Conservation (phyloP, 306 rosid genomes). For the Rosa chinensis region DNA sequence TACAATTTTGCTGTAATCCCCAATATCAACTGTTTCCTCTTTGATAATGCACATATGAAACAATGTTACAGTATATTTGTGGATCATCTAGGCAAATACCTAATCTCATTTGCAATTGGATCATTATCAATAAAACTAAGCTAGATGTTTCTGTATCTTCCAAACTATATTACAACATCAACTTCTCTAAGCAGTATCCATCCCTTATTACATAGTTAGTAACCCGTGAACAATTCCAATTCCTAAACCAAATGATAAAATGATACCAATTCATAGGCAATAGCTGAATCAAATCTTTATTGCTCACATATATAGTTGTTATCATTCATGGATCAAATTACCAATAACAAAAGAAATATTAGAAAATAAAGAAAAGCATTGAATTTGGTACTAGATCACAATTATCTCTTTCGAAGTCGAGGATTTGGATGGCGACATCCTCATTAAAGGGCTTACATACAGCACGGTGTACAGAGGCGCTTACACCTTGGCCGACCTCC, state of each 20-base stretch:
- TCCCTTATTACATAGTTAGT: neutral
- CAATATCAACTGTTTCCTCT: no score
- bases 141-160: neutral
- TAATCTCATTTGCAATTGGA: neutral
- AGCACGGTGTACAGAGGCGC: slow-evolving; percentile 79
- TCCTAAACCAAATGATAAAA: neutral
- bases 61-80: neutral
- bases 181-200: neutral
- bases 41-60: neutral
- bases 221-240: neutral
- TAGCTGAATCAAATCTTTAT: neutral
- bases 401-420: slow-evolving; percentile 82
- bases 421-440: slow-evolving; percentile 80
- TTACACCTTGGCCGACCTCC: slow-evolving; percentile 85
- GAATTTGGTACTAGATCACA: slow-evolving; percentile 63
- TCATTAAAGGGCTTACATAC: slow-evolving; percentile 54
- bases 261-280: neutral
- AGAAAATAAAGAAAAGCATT: neutral
- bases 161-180: neutral
- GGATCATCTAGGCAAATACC: neutral
- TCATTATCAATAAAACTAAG: neutral
- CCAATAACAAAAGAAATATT: neutral
- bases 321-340: neutral
- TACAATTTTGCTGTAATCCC: no score
- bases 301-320: neutral